Base-by-base conservation (phyloP, 768 basidiomycete genomes). In the Suillus decipiens region DNA sequence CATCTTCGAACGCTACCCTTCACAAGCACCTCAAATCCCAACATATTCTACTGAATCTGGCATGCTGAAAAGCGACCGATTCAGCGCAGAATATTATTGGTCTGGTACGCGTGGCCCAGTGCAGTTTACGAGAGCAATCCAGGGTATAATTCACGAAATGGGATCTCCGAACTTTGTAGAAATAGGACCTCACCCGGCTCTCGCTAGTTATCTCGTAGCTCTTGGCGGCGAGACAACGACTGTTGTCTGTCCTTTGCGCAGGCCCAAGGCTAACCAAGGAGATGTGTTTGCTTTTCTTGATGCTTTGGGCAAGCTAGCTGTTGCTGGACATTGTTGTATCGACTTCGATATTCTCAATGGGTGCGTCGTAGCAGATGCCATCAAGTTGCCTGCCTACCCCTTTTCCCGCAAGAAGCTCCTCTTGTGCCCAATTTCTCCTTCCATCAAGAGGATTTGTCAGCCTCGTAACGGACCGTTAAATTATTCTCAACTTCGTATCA, bases 1-100 rank as follows among this genome's bases (percentile, higher is more conserved):
- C 14, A 66, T 78, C 22, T 81, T 80, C 66, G 31, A 66, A 1
- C 73, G 76, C 12, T 43, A 64, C 57, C 67, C 72, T 19, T 31
- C 61, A 2, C 65, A 70, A n/a, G 34, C 50, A 37, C 78, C 81
- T 0, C 42, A 48, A 4, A 68, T 77, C 15, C 61, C 70, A 1
- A 74, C 73, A 1, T 82, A 73, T 65, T 84, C 82, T 0, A 78
- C 80, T 8, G 60, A 70, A 8, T 76, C 76, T 12, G 79, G 78
- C 0, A 47, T 64, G 0, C 47, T 65, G 4, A 70, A 69, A 15
- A 11, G 12, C 2, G 61, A 63, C 0, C 5, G 54, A 1, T 80
- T 78, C 62, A 70, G 70, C 9, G 66, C 74, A 0, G 72, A 79
- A 9, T 83, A 83, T 66, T 75, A 77, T 51, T 83, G 82, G 82